phyloP scores from a whole-genome alignment of 2,329 filamentous ascomycete genomes.

The Falciphora oryzae region DNA sequence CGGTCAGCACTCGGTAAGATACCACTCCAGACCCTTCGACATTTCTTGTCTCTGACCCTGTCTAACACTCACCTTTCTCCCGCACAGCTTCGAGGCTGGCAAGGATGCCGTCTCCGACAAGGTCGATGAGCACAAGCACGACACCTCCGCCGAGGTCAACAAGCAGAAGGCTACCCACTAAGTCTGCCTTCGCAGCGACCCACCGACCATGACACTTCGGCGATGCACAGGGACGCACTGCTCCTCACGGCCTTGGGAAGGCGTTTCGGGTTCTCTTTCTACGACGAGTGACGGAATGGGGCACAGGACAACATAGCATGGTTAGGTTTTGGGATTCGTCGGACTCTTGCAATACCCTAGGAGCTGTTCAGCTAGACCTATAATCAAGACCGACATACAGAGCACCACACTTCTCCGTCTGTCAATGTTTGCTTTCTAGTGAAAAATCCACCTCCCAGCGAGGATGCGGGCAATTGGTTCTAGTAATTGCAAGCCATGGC shows the following conservation, averaged over 20 bases:
- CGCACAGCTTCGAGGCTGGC: slow-evolving; percentile 23
- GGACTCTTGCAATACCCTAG: too few relatives aligned
- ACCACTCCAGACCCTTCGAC: background rate
- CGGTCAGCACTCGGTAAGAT: slow-evolving; percentile 37
- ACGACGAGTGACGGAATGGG: too few relatives aligned
- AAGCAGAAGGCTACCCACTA: slow-evolving; percentile 33
- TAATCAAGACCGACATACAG: too few relatives aligned
- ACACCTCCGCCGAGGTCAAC: slow-evolving; percentile 30
- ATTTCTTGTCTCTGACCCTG: background rate
- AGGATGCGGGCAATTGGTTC: too few relatives aligned
- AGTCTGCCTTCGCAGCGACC: slow-evolving; percentile 13
- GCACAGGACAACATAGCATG: too few relatives aligned
- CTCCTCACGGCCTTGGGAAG: slow-evolving; percentile 10
- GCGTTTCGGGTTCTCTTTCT: slow-evolving; percentile 5
- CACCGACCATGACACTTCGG: background rate
- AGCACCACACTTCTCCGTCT: too few relatives aligned
- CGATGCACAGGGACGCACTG: slow-evolving; percentile 5
- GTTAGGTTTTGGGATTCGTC: too few relatives aligned
- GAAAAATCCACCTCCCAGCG: too few relatives aligned
- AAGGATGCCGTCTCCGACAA: slow-evolving; percentile 30
- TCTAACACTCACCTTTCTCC: slow-evolving; percentile 11
- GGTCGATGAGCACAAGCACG: slow-evolving; percentile 24
- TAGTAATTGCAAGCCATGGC: too few relatives aligned
- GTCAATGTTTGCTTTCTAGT: too few relatives aligned
- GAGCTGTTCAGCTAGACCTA: too few relatives aligned